Base-by-base conservation (phyloP, 2,329 filamentous ascomycete species). In the Fonsecaea pedrosoi region DNA sequence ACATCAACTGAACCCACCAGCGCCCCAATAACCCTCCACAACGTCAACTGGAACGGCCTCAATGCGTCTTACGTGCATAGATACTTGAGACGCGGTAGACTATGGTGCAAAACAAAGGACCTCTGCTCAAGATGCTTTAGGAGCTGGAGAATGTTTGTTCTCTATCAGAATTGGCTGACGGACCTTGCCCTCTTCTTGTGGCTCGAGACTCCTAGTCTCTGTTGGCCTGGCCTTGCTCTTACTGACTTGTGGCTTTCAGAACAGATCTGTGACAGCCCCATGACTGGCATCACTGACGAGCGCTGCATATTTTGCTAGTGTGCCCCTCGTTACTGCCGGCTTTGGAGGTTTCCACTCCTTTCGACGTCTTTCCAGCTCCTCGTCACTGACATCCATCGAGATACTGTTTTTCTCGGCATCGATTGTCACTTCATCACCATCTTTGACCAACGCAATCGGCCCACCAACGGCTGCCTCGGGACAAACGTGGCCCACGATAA, bases 401-500 rank as follows among this genome's bases (percentile, higher is more conserved):
- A 92, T 78, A 37, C 83, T 78, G 76, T 97, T 96, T 40, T 81
- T 87, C 72, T 92, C 88, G 0, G 94, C 93, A 76, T 95, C 91
- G 74, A 98, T 97, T 3, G 91, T 93, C 60, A 98, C 88, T 32
- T 86, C 79, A 78, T 98, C 94, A 1, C 92, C 94, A 73, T 96
- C 86, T 72, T 82, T 77, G 2, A 97, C 92, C 5, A 96, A 81
- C 0, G 91, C 94, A 75, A 98, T 93, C 0, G 94, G 94, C 0
- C 94, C 94, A 15, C 94, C 94, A 1, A 90, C 89, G 1, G 91
- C 92, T 0, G 94, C 94, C 79, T 98, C 94, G 2, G 94, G 94
- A 2, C 91, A 91, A 13, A 97, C 92, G 75, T 97, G 94, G 0
- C 94, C 94, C 15, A 98, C 92, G 74, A 97, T 95, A 78, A 97